phyloP scores from a whole-genome alignment of 78 protist species.

The Carpediemonas membranifera region DNA sequence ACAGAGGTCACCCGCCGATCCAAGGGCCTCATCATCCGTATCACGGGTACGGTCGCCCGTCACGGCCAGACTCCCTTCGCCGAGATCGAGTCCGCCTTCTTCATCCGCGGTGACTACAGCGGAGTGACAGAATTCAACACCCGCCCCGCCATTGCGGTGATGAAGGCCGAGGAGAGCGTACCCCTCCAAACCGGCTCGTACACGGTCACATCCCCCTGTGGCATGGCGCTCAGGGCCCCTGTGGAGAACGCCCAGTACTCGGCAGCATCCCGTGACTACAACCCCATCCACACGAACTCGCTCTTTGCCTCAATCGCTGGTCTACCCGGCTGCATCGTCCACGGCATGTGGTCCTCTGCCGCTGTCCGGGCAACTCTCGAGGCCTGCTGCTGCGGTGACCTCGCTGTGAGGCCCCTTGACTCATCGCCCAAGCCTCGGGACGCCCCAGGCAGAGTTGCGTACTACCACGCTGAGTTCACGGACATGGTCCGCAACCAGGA shows the following conservation, averaged over 20 bases:
- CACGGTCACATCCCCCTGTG: constrained; percentile 7
- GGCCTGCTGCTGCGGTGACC: constrained; percentile 31
- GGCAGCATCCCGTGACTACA: constrained; percentile 33
- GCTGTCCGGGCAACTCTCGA: constrained; percentile 33
- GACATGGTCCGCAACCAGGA: constrained; percentile 51
- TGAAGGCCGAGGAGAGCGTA: neutral
- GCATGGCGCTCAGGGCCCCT: constrained; percentile 15
- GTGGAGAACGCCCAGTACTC: constrained; percentile 24
- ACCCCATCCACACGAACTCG: constrained; percentile 53
- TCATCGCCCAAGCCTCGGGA: no score
- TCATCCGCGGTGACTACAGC: constrained; percentile 25
- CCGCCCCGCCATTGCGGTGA: constrained; percentile 2
- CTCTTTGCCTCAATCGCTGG: constrained; percentile 24
- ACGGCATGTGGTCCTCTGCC: constrained; percentile 57
- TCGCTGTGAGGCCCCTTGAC: no score
- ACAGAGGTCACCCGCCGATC: no score
- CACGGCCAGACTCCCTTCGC: neutral
- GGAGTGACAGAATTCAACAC: neutral
- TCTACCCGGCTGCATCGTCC: constrained; percentile 44
- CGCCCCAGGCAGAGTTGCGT: constrained; percentile 12
- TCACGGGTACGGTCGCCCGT: constrained; percentile 9
- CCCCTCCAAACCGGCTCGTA: neutral
- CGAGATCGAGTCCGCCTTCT: constrained; percentile 14
- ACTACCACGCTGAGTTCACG: constrained; percentile 20
- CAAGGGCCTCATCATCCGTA: constrained; percentile 12